Evolutionary conservation across 306 rosid species (phyloP).

Genomic region (Dalbergia cultrata): DNA sequence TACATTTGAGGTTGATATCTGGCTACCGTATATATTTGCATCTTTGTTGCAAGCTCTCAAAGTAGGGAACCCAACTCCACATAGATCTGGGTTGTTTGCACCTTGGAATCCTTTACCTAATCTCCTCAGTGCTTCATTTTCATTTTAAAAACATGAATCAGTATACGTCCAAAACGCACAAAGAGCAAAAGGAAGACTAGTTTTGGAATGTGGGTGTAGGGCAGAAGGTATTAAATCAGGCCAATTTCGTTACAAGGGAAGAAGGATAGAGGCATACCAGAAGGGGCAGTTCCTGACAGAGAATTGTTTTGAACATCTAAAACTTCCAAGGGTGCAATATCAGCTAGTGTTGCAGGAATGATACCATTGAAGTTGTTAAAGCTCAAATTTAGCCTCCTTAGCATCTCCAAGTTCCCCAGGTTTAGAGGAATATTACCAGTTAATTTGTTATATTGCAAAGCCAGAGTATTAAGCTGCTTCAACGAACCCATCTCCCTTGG

Average conservation of each 20-base stretch:
- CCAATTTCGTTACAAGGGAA: neutral
- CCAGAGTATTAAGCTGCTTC: slow-evolving; percentile 65
- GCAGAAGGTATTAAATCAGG: neutral
- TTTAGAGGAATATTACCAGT: slow-evolving; percentile 66
- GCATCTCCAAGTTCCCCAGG: slow-evolving; percentile 60
- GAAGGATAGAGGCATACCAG: slow-evolving; percentile 60
- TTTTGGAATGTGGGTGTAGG: neutral
- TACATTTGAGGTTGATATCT: slow-evolving; percentile 39
- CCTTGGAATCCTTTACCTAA: slow-evolving; percentile 66
- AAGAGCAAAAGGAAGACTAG: neutral
- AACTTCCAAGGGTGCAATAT: slow-evolving; percentile 55
- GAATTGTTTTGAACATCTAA: slow-evolving; percentile 75
- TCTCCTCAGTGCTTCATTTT: slow-evolving; percentile 63
- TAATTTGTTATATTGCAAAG: slow-evolving; percentile 69
- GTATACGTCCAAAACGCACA: slow-evolving; percentile 23
- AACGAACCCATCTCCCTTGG: slow-evolving; percentile 65
- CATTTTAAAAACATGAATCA: slow-evolving; percentile 42
- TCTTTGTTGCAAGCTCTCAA: slow-evolving; percentile 58
- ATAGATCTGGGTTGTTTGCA: slow-evolving; percentile 69
- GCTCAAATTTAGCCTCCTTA: slow-evolving; percentile 76
- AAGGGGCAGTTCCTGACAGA: slow-evolving; percentile 70
- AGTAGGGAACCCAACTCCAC: slow-evolving; percentile 71
- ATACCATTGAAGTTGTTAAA: slow-evolving; percentile 66
- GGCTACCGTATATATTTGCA: slow-evolving; percentile 20
- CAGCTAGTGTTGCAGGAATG: slow-evolving; percentile 64